Base-by-base conservation (phyloP, 257 asterid species). In the Rauvolfia tetraphylla region DNA sequence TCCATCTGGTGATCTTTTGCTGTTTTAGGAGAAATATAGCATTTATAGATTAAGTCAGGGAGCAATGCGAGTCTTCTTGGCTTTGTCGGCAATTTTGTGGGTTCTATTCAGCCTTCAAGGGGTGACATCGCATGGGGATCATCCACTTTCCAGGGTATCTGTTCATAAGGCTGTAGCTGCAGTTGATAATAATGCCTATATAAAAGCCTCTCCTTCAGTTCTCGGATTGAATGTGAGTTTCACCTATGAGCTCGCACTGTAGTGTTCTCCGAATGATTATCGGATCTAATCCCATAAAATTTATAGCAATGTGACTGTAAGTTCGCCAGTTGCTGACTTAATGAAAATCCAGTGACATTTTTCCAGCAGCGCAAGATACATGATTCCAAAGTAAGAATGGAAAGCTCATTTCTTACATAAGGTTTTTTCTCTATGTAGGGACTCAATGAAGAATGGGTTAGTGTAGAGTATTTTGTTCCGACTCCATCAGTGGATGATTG, bases 401-500 rank as follows among this genome's bases (percentile, higher is more conserved):
- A 62, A 41, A 38, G 17, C 2, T 65, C 25, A 15, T 44, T 31
- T 7, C 3, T 13, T 54, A 10, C 46, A 18, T 29, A 42, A 13
- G n/a, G 27, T 49, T 49, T 51, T 44, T 36, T 74, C 44, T 42
- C 73, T 71, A 65, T 80, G 33, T 58, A 92, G 97, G 90, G 74
- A 36, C 75, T 77, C 77, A 88, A 81, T 79, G 81, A 80, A 74
- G 99, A 90, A 59, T 92, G 96, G 98, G 78, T 95, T 75, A 85
- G 81, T 42, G 59, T 95, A 69, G 86, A 87, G 75, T 95, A 80
- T 79, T 79, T 84, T 62, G 80, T 78, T 85, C 59, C 93, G 68
- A 90, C 63, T 61, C 98, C 98, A 10, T 82, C 93, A 8, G 63
- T 23, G 59, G 89, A 83, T 79, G 99, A 95, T 82, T 95, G 99